Evolutionary conservation across 2,329 filamentous ascomycete genomes (phyloP).

Genomic region (Neurospora crassa): DNA sequence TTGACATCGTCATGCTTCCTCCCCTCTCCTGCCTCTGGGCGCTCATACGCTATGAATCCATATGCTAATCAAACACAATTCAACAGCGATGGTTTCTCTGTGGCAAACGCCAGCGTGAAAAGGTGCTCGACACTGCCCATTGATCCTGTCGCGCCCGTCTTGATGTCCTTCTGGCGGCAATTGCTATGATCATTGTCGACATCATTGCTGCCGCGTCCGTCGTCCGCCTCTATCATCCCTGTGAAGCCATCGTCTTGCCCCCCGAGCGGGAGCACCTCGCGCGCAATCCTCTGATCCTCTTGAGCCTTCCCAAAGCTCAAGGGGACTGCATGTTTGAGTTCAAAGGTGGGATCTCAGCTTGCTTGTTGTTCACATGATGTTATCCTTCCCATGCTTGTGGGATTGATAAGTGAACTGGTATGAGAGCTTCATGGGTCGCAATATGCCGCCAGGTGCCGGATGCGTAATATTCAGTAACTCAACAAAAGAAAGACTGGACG

Average conservation of each 20-base stretch:
- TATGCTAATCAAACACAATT: not conserved
- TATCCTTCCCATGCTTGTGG: not conserved
- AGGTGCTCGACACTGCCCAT: not conserved
- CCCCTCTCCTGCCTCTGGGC: not conserved
- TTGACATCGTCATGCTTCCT: not conserved
- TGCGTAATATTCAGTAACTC: not conserved
- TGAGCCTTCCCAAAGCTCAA: slow-evolving; percentile 84
- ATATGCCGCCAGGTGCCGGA: not conserved
- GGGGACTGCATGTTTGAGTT: slow-evolving; percentile 9
- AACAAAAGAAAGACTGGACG: not conserved
- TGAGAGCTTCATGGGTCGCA: not conserved
- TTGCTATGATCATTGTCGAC: slow-evolving; percentile 11
- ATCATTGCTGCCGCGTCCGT: slow-evolving; percentile 22
- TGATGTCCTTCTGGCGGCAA: slow-evolving; percentile 16
- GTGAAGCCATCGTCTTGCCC: slow-evolving; percentile 87
- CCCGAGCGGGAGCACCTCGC: slow-evolving; percentile 88
- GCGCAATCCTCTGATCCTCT: slow-evolving; percentile 86
- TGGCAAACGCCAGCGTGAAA: not conserved
- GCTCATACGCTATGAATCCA: not conserved
- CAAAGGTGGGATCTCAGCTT: not conserved
- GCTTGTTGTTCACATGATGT: not conserved
- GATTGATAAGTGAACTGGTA: not conserved
- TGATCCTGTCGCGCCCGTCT: slow-evolving; percentile 1
- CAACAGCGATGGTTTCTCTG: not conserved
- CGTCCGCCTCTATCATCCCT: slow-evolving; percentile 68